A percentile compares a stretch with the other conserved stretches of the same genome.
Conservation (phyloP, 2,329 filamentous ascomycete genomes). For the Epichloe sp. region DNA sequence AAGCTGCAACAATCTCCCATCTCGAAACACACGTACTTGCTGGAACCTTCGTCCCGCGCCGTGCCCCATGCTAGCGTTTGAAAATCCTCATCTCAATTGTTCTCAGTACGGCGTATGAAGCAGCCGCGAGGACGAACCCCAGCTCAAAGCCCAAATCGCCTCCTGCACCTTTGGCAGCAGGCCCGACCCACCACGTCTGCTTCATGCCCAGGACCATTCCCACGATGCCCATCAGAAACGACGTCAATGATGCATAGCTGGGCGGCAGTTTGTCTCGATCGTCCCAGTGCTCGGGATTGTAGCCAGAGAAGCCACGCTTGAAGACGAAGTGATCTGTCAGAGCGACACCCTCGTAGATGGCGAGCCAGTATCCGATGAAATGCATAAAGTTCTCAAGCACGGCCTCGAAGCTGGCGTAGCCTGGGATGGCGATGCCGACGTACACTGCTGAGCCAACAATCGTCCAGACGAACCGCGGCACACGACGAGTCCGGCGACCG, state of each 20-base stretch:
- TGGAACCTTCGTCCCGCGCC: no score
- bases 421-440: conserved; percentile 57
- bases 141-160: conserved; percentile 46
- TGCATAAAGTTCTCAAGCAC: conserved; percentile 61
- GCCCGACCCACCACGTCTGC: conserved; percentile 56
- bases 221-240: conserved; percentile 50
- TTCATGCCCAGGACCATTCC: conserved; percentile 59
- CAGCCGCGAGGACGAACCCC: conserved; percentile 30
- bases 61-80: no score
- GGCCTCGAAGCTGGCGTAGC: conserved; percentile 49
- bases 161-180: conserved; percentile 43
- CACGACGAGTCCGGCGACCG: conserved; percentile 41
- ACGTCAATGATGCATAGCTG: conserved; percentile 47
- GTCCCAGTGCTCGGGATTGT: conserved; percentile 45
- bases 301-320: conserved; percentile 46
- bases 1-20: no score
- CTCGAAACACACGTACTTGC: no score
- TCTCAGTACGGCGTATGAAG: conserved; percentile 36
- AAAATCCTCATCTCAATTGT: conserved; percentile 18
- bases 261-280: conserved; percentile 44
- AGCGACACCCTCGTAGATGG: conserved; percentile 56
- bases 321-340: conserved; percentile 57
- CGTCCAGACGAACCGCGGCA: conserved; percentile 58
- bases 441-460: conserved; percentile 48
- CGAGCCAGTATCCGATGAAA: conserved; percentile 58